Conservation (phyloP, 2,329 filamentous ascomycete genomes). For the Hymenotorrendiella dingleyae region DNA sequence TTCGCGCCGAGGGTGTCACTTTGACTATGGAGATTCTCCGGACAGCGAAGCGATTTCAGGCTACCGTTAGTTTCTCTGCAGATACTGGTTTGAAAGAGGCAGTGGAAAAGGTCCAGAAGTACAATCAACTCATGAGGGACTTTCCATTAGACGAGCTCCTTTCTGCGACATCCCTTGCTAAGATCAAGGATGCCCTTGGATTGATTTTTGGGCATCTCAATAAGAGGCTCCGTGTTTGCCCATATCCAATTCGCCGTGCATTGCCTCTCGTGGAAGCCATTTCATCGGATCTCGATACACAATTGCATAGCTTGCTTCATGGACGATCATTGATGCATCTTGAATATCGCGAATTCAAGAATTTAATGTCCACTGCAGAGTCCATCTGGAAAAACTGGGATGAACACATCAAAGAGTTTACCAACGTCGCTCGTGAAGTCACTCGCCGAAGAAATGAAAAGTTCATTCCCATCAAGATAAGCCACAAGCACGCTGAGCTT, state of each 20-base stretch:
- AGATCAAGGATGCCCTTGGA: conserved; percentile 81
- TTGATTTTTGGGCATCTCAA: conserved; percentile 93
- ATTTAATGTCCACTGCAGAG: conserved; percentile 76
- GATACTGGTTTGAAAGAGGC: conserved; percentile 96
- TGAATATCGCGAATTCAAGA: conserved; percentile 84
- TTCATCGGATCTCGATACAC: conserved; percentile 82
- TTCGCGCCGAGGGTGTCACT: conserved; percentile 80
- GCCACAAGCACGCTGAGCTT: conserved; percentile 77
- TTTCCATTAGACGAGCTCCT: conserved; percentile 93
- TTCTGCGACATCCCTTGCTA: conserved; percentile 81
- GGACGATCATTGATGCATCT: conserved; percentile 87
- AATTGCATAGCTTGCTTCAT: conserved; percentile 78
- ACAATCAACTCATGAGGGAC: conserved; percentile 97
- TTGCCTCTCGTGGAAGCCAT: conserved; percentile 95
- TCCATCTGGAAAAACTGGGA: conserved; percentile 92
- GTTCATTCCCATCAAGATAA: conserved; percentile 97
- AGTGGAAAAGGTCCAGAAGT: conserved; percentile 94
- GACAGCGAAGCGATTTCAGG: conserved; percentile 96
- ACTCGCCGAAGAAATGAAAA: conserved; percentile 91
- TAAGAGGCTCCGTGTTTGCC: conserved; percentile 94
- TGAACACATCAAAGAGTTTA: conserved; percentile 94
- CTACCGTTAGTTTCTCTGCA: conserved; percentile 91
- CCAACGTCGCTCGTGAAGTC: conserved; percentile 91
- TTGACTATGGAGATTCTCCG: conserved; percentile 92
- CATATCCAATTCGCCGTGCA: conserved; percentile 88